Conservation (phyloP, 306 rosid species). For the Ammopiptanthus mongolicus region DNA sequence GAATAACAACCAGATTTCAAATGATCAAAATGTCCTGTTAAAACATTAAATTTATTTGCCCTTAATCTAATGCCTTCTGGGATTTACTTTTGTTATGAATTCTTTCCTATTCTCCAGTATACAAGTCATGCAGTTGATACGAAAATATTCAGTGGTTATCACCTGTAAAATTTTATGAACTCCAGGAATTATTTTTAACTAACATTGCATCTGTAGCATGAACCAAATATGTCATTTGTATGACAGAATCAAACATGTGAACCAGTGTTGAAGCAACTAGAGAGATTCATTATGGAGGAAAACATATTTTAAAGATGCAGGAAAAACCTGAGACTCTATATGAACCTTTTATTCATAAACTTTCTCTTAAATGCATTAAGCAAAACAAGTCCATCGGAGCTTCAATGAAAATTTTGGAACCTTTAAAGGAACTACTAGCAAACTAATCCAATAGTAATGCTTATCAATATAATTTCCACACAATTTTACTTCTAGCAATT, state of each 20-base stretch:
- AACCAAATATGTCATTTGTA: not conserved
- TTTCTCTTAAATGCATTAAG: not conserved
- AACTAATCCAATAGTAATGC: not conserved
- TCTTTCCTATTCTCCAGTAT: not conserved
- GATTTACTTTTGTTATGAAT: not conserved
- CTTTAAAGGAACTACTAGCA: constrained; percentile 1
- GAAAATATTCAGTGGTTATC: constrained; percentile 1
- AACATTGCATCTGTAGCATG: not conserved
- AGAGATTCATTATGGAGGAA: not conserved
- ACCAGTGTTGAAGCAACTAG: not conserved
- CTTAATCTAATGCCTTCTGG: not conserved
- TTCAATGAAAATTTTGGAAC: not conserved
- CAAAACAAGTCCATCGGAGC: not conserved
- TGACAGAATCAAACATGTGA: not conserved
- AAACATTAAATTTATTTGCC: not conserved
- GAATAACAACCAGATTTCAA: not conserved
- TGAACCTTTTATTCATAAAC: not conserved
- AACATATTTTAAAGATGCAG: not conserved
- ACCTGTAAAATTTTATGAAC: not conserved
- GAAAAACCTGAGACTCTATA: not conserved
- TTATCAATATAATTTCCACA: not conserved
- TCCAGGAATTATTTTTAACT: not conserved
- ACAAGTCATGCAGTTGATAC: constrained; percentile 1
- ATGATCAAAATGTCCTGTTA: not conserved
- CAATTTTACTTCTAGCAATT: not conserved